These are phyloP conservation scores for Fusarium veterinarium DNA, from an alignment of 2,329 filamentous ascomycete genomes.

Conservation along the genomic window DNA sequence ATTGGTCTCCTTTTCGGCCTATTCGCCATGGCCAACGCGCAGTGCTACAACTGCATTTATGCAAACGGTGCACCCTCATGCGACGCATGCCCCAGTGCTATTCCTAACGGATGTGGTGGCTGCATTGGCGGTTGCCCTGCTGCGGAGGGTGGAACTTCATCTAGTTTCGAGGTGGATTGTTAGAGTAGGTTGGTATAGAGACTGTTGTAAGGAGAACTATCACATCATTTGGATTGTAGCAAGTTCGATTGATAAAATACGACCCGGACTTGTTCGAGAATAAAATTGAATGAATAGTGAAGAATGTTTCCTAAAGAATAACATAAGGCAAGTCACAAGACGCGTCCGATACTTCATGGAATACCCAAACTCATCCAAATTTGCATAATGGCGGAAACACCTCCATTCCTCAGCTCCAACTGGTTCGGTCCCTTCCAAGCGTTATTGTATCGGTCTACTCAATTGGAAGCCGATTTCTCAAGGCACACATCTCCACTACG, in stretches of 20 bases:
- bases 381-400: too few relatives aligned
- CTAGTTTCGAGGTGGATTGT: background rate
- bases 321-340: too few relatives aligned
- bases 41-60: background rate
- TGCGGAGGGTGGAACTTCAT: background rate
- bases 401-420: too few relatives aligned
- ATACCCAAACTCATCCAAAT: too few relatives aligned
- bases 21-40: background rate
- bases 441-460: too few relatives aligned
- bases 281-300: background rate
- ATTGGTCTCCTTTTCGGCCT: background rate
- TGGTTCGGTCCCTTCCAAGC: too few relatives aligned
- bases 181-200: background rate
- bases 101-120: background rate
- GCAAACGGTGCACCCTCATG: background rate
- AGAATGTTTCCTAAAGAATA: too few relatives aligned
- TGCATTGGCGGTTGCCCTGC: background rate
- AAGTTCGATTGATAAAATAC: background rate
- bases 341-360: too few relatives aligned
- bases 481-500: too few relatives aligned
- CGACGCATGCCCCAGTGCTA: background rate
- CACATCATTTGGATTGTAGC: rapidly evolving
- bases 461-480: too few relatives aligned
- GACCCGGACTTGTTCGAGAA: background rate
- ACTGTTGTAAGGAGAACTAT: rapidly evolving